Evolutionary conservation across 768 basidiomycete species (phyloP).

Genomic region (Mycena leptocephala): DNA sequence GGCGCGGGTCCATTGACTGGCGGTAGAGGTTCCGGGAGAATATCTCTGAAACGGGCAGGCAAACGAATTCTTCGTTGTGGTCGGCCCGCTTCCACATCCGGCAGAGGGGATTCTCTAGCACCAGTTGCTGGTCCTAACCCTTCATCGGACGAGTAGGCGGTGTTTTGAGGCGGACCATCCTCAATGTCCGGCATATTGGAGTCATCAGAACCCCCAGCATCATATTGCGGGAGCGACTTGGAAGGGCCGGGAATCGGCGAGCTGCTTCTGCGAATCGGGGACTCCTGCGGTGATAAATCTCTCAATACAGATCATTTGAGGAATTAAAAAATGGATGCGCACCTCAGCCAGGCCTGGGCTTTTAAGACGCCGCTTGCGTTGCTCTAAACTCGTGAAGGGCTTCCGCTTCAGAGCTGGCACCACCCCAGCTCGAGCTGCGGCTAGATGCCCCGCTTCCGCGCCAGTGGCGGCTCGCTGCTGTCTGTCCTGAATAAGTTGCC

Average conservation of each 20-base stretch:
- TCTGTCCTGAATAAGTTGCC: not conserved
- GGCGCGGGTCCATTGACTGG: not conserved
- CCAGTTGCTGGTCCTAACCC: not conserved
- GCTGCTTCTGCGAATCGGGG: not conserved
- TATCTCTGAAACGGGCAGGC: slow-evolving; percentile 6
- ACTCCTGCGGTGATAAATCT: not conserved
- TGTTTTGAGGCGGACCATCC: not conserved
- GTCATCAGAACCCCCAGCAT: not conserved
- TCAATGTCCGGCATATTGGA: not conserved
- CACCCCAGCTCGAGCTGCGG: not conserved
- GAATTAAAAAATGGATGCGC: too few species aligned
- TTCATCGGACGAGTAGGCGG: not conserved
- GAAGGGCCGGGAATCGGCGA: not conserved
- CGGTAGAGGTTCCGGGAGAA: not conserved
- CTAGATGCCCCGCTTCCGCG: not conserved
- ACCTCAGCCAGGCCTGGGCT: not conserved
- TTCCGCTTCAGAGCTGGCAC: not conserved
- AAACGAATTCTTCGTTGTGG: not conserved
- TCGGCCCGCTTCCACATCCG: not conserved
- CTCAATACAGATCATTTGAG: not conserved
- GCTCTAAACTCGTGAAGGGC: not conserved
- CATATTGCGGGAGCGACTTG: too few species aligned
- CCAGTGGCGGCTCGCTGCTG: not conserved
- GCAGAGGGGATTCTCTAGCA: not conserved
- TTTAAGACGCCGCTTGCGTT: not conserved